phyloP scores from a whole-genome alignment of 768 basidiomycete genomes.

The Boletus patriciae region DNA sequence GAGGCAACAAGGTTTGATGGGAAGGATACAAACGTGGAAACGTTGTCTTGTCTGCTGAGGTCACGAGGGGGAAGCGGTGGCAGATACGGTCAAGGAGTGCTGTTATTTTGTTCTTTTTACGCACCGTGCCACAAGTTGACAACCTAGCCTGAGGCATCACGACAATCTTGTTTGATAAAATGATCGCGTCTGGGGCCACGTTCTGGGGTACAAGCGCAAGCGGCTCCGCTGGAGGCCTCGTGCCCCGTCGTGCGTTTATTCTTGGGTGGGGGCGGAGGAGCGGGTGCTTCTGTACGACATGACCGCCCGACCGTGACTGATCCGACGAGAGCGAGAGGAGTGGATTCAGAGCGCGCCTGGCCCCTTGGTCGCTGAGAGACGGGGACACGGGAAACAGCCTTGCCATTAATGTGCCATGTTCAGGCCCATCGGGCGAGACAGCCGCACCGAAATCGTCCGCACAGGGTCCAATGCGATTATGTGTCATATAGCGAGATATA shows the following conservation, averaged over 20 bases:
- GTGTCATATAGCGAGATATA: constrained; percentile 17
- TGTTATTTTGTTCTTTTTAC: not conserved
- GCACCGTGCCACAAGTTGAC: not conserved
- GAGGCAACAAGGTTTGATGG: constrained; percentile 33
- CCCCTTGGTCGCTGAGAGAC: not conserved
- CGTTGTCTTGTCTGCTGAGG: constrained; percentile 5
- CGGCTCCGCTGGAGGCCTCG: constrained; percentile 18
- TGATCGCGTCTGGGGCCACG: constrained; percentile 17
- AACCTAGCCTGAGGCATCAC: not conserved
- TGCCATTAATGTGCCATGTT: not conserved
- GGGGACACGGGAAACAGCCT: constrained; percentile 1
- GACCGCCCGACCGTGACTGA: constrained; percentile 8
- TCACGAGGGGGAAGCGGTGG: constrained; percentile 16
- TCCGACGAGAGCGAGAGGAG: constrained; percentile 5
- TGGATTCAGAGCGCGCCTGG: not conserved
- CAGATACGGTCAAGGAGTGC: constrained; percentile 12
- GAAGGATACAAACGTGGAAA: constrained; percentile 1
- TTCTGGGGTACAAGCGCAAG: constrained; percentile 26
- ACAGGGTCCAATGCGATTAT: constrained; percentile 23
- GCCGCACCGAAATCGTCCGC: constrained; percentile 23
- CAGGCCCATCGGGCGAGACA: constrained; percentile 1
- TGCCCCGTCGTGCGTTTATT: not conserved
- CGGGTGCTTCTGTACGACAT: not conserved
- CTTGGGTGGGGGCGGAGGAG: not conserved
- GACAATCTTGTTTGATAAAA: constrained; percentile 1